Conservation (phyloP, 2,329 filamentous ascomycete species). For the Fusarium sp. region DNA sequence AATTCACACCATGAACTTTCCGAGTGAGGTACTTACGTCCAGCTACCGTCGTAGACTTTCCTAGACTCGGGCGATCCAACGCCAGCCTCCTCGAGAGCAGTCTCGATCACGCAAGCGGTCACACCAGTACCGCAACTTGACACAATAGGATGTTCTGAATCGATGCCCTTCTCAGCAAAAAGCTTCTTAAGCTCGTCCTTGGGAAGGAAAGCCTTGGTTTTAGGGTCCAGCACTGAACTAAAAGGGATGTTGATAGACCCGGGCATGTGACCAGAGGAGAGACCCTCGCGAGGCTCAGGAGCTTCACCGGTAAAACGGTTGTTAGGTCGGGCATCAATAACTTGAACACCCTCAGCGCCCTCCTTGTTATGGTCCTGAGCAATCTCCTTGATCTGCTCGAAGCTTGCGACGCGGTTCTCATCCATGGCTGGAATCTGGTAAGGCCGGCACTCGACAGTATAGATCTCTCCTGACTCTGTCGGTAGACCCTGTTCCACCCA, state of each 20-base stretch:
- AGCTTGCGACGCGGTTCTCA: constrained; percentile 76
- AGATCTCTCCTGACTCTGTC: constrained; percentile 81
- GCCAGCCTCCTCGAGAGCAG: constrained; percentile 82
- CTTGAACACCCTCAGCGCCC: constrained; percentile 83
- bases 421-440: constrained; percentile 73
- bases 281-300: constrained; percentile 85
- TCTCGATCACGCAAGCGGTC: constrained; percentile 90
- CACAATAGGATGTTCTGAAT: constrained; percentile 83
- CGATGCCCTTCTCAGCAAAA: constrained; percentile 82
- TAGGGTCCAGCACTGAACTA: constrained; percentile 80
- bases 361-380: constrained; percentile 83
- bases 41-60: constrained; percentile 93
- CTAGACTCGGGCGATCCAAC: constrained; percentile 75
- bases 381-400: constrained; percentile 84
- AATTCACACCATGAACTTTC: not conserved
- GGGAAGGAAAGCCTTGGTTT: constrained; percentile 83
- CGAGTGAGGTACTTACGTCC: constrained; percentile 78
- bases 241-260: constrained; percentile 87
- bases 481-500: constrained; percentile 89
- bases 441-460: constrained; percentile 71
- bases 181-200: constrained; percentile 77
- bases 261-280: constrained; percentile 93
- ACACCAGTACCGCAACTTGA: constrained; percentile 94
- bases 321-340: constrained; percentile 84
- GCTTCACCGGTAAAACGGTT: constrained; percentile 86